phyloP scores from a whole-genome alignment of 2,329 filamentous ascomycete genomes.

The Pestalotiopsis fici region DNA sequence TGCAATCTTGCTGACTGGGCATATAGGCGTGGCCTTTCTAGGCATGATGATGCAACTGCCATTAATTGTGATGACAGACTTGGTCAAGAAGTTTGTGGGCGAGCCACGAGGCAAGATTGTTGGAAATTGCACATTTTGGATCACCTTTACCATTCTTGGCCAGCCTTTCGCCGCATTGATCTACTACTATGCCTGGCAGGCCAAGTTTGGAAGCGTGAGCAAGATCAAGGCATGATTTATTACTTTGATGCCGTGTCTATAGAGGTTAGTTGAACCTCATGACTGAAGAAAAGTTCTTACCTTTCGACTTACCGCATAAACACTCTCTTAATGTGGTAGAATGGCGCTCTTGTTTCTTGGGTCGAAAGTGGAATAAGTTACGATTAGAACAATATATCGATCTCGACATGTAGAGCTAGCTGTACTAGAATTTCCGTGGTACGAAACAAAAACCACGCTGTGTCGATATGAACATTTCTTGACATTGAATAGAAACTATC shows the following conservation, averaged over 20 bases:
- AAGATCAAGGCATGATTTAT: constrained; percentile 26
- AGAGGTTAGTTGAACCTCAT: neutral
- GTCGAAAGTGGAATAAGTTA: too few species aligned
- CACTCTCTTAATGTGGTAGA: too few species aligned
- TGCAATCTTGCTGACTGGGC: constrained; percentile 1
- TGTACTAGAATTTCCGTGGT: too few species aligned
- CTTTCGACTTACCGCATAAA: neutral
- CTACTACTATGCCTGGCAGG: constrained; percentile 99
- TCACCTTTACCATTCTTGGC: constrained; percentile 92
- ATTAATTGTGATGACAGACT: constrained; percentile 78
- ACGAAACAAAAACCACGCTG: too few species aligned
- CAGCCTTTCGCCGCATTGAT: constrained; percentile 89
- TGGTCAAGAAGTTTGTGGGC: constrained; percentile 76
- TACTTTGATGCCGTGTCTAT: neutral
- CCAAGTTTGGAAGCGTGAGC: constrained; percentile 88
- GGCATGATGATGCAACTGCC: constrained; percentile 95
- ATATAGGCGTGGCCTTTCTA: constrained; percentile 79
- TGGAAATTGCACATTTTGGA: constrained; percentile 95
- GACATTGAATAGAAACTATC: too few species aligned
- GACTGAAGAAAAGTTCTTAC: neutral
- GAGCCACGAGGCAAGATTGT: constrained; percentile 71
- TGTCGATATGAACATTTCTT: too few species aligned
- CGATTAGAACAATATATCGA: too few species aligned
- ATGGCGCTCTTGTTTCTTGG: too few species aligned
- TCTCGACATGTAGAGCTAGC: too few species aligned